A percentile compares a stretch with the other conserved stretches of the same genome.
These are phyloP conservation scores for Remersonia thermophila DNA, from an alignment of 2,329 filamentous ascomycete genomes.

Conservation along the genomic window DNA sequence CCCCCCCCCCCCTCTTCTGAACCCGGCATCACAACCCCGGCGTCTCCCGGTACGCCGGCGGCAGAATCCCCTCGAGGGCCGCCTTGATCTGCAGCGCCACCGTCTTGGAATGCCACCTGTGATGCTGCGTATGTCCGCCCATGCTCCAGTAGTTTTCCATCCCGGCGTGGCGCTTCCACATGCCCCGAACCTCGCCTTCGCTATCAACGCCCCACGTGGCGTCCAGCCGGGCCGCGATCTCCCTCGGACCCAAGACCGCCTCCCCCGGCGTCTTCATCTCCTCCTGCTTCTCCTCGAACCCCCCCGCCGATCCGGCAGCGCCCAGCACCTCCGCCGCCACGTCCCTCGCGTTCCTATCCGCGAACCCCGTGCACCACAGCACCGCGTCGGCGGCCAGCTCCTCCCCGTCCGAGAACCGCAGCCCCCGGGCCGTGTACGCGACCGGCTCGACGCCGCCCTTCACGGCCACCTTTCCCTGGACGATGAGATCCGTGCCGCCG, in stretches of 20 bases:
- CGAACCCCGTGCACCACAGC: conserved; percentile 30
- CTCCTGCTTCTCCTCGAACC: neutral
- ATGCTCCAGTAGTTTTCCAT: conserved; percentile 26
- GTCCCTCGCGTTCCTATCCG: conserved; percentile 20
- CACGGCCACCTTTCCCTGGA: conserved; percentile 21
- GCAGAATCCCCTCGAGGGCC: conserved; percentile 23
- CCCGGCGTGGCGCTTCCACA: conserved; percentile 26
- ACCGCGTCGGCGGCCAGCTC: conserved; percentile 25
- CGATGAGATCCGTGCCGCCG: conserved; percentile 23
- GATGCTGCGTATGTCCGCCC: conserved; percentile 23
- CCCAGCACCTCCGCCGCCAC: conserved; percentile 21
- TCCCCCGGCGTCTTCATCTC: too few species aligned
- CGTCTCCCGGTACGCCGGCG: conserved; percentile 21
- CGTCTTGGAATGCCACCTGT: conserved; percentile 23
- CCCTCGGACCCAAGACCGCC: conserved; percentile 16
- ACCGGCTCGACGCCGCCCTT: conserved; percentile 21
- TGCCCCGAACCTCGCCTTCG: conserved; percentile 30
- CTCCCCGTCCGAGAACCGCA: conserved; percentile 25
- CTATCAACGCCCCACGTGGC: conserved; percentile 28
- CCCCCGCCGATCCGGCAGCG: neutral
- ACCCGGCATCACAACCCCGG: neutral
- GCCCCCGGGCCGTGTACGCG: conserved; percentile 21
- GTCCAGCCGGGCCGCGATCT: conserved; percentile 24
- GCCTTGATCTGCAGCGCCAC: conserved; percentile 26
- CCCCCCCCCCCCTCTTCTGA: too few species aligned